Evolutionary conservation across 106 monocot species (phyloP), one percentile per base, ranked within the genome.

Genomic region (Dioscorea alata): DNA sequence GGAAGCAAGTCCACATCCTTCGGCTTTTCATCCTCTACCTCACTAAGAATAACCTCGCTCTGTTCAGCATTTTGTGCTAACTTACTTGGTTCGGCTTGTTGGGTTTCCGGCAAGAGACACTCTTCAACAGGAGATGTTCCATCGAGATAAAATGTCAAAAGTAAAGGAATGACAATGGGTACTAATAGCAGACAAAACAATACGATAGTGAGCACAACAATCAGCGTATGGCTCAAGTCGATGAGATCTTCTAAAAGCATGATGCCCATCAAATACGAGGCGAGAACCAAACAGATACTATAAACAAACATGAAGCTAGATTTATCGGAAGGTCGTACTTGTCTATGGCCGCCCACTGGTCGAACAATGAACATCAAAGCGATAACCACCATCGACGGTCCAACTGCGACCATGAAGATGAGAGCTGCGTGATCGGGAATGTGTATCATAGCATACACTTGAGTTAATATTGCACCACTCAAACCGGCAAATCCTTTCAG

Each of bases 401-500:
- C 93, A 12, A 84, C 84, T 25, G 86, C 93, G 62, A 93, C 86
- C 89, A 86, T 84, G 61, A 93, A 84, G 59, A 93, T 82, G 31
- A 93, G 62, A 25, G 75, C 66, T 10, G 89, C 77, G 18, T 86
- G 83, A 66, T 84, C 80, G 2, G 81, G 78, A 12, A 76, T 59
- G 62, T 89, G 81, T 6, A 93, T 65, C 70, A 86, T 59, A 15
- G 89, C 74, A 60, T 84, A 93, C 50, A 84, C 67, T 59, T 93
- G 89, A 3, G 89, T 89, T 22, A 93, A 68, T 7, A 93, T 93
- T 54, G 93, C 93, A 24, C 89, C 93, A 69, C 93, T 86, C 49
- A 93, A 66, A 33, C 93, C 93, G 9, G 93, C 86, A 75, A 89
- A 93, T 15, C 93, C 93, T 67, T 89, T 93, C n/a, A 93, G 65